Base-by-base conservation (phyloP, 1,284 basidiomycete species). In the Boletus albobrunnescens region DNA sequence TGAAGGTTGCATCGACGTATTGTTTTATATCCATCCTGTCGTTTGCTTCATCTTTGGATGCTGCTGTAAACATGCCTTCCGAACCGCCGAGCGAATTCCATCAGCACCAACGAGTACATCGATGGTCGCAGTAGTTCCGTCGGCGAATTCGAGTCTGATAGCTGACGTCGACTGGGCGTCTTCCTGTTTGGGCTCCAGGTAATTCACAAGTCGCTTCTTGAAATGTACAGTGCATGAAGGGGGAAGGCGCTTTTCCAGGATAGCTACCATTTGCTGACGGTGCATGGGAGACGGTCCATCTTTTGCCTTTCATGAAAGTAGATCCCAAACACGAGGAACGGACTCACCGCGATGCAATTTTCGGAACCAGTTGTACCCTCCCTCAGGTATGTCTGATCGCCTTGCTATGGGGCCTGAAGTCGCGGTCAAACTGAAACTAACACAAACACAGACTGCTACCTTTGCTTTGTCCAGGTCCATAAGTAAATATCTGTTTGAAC, bases 221-320 rank as follows among this genome's bases (percentile, higher is more conserved):
- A 19, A 11, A 36, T 64, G 51, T 6, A 61, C 48, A 2, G 36
- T 54, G 27, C 62, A 64, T 0, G 53, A 63, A 0, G 36, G 11
- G 13, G 59, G 60, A 11, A 61, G 45, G 17, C 47, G 33, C 31
- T 41, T 51, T 48, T 63, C 50, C 4, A 61, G 47, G 22, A 56
- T 36, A 12, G 53, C 36, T 11, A 64, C n/a, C 53, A 61, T 47
- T 0, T 63, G 48, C 27, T 60, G 56, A 38, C 62, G 56, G 27
- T 64, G 60, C 56, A 59, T 52, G 11, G 43, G 3, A 1, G 46
- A 44, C 4, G 47, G 30, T 10, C 44, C 33, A n/a, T 45, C 59
- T 61, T 50, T 14, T 30, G 2, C 19, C 9, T 13, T 19, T 9
- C 14, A 11, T 49, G 2, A 48, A 30, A 22, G 32, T 13, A 12